Conservation (phyloP, 129 eudicot species). For the Pulicaria dysenterica region DNA sequence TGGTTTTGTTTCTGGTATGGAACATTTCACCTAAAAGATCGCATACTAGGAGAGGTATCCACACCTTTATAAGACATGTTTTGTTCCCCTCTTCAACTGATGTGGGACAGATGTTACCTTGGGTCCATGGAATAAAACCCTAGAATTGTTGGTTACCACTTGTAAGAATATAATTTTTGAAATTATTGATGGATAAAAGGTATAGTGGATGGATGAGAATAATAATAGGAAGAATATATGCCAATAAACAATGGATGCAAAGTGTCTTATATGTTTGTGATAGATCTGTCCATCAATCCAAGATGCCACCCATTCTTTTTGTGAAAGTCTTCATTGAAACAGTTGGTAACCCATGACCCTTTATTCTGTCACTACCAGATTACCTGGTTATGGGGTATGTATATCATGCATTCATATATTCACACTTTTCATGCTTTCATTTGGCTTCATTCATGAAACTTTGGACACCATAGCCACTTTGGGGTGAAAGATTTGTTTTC, state of each 20-base stretch:
- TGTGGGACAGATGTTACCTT: conserved; percentile 3
- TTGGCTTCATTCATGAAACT: conserved; percentile 12
- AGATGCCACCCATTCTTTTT: conserved; percentile 44
- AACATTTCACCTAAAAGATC: too few species aligned
- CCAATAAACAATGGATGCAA: conserved; percentile 21
- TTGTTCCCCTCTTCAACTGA: too few species aligned
- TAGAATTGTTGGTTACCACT: conserved; percentile 11
- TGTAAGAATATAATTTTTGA: conserved; percentile 8
- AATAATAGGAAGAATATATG: not conserved
- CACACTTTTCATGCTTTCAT: conserved; percentile 31
- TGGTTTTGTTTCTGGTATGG: too few species aligned
- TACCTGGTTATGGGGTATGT: conserved; percentile 25
- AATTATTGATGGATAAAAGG: conserved; percentile 14
- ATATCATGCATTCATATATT: conserved; percentile 17
- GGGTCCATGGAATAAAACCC: conserved; percentile 18
- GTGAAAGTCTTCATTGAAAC: conserved; percentile 29
- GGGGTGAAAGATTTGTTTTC: not conserved
- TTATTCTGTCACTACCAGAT: conserved; percentile 40
- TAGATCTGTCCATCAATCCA: conserved; percentile 40
- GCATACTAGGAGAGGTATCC: too few species aligned
- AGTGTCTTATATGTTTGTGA: conserved; percentile 20
- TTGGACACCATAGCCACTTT: too few species aligned
- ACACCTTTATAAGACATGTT: too few species aligned
- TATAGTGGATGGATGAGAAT: conserved; percentile 21
- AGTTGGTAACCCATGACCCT: conserved; percentile 37